Evolutionary conservation across 2,329 filamentous ascomycete species (phyloP).

Genomic region (Pseudogymnoascus verrucosus): DNA sequence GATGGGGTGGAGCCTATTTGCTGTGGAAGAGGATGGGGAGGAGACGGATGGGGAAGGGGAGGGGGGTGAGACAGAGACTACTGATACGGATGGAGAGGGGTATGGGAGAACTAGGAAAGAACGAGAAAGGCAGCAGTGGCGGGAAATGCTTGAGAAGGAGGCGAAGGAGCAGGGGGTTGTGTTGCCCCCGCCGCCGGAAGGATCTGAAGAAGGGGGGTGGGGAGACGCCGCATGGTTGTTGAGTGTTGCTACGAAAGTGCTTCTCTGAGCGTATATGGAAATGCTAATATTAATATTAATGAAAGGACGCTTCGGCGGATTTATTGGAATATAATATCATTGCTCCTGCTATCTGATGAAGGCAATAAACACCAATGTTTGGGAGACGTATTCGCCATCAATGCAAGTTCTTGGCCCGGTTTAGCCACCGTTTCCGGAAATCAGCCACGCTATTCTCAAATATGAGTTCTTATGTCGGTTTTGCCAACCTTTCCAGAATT

Average conservation of each 20-base stretch:
- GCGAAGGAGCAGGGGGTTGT: slow-evolving; percentile 15
- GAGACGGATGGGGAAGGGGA: slow-evolving; percentile 35
- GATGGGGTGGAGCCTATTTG: slow-evolving; percentile 53
- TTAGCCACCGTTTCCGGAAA: neutral
- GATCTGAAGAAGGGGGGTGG: slow-evolving; percentile 52
- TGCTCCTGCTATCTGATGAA: neutral
- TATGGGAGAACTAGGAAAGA: slow-evolving; percentile 13
- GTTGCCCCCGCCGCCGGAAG: slow-evolving; percentile 35
- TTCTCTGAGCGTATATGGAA: slow-evolving; percentile 17
- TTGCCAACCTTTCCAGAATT: neutral
- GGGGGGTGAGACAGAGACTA: slow-evolving; percentile 31
- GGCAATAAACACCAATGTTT: neutral
- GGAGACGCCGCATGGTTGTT: slow-evolving; percentile 61
- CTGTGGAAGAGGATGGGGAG: slow-evolving; percentile 53
- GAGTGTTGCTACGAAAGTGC: slow-evolving; percentile 43
- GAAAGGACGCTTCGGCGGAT: neutral
- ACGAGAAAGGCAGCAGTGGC: neutral
- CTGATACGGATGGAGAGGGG: slow-evolving; percentile 31
- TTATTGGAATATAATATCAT: neutral
- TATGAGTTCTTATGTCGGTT: neutral
- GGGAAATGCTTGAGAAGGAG: slow-evolving; percentile 18
- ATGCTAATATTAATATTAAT: slow-evolving; percentile 3
- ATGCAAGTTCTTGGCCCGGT: neutral
- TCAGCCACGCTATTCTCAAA: neutral
- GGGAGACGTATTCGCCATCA: neutral